These are phyloP conservation scores for Microsporum ferrugineum DNA, from an alignment of 2,329 filamentous ascomycete genomes.

Conservation along the genomic window DNA sequence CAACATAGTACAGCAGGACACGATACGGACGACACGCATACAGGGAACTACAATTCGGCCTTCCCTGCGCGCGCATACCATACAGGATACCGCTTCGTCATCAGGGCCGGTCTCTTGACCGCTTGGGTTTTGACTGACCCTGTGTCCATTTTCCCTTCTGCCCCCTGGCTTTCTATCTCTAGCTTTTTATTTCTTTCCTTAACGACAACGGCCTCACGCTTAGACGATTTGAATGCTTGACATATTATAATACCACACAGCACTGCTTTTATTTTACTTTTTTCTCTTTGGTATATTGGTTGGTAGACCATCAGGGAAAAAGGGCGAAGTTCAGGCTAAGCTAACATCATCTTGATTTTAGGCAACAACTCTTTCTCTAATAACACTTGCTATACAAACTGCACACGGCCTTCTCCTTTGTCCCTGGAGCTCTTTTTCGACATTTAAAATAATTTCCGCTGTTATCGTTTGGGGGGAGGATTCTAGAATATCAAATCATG, in stretches of 20 bases:
- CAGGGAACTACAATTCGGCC: neutral
- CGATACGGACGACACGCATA: neutral
- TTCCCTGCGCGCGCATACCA: neutral
- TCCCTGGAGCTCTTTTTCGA: neutral
- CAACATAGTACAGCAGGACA: neutral
- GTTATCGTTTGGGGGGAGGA: neutral
- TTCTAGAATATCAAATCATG: slow-evolving; percentile 39
- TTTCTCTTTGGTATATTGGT: neutral
- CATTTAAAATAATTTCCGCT: neutral
- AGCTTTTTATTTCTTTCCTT: neutral
- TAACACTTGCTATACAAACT: too few species aligned
- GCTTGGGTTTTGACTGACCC: neutral
- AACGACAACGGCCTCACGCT: neutral
- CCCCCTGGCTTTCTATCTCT: neutral
- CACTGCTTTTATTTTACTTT: neutral
- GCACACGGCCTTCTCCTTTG: neutral
- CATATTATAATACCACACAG: neutral
- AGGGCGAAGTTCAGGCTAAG: neutral
- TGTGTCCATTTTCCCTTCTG: neutral
- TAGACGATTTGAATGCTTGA: neutral
- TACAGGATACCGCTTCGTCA: neutral
- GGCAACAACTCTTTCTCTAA: neutral
- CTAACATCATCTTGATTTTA: neutral
- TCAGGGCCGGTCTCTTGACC: neutral
- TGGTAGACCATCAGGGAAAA: neutral